Evolutionary conservation across 2,329 filamentous ascomycete genomes (phyloP).

Genomic region (Massarina eburnea): DNA sequence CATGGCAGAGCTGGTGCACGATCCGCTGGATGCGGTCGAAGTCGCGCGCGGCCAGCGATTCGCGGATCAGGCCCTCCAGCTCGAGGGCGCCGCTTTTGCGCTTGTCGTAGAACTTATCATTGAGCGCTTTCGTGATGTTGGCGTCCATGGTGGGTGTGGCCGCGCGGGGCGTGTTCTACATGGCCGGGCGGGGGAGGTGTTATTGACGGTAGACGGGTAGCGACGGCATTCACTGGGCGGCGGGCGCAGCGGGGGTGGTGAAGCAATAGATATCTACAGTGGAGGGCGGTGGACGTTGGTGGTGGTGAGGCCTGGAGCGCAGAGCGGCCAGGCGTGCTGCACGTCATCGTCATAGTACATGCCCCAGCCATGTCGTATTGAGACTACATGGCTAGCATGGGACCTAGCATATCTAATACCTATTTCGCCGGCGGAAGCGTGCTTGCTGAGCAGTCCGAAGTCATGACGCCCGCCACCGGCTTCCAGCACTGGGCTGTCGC

Average conservation of each 20-base stretch:
- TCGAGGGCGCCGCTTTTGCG: constrained; percentile 95
- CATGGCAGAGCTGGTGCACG: constrained; percentile 93
- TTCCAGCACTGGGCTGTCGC: constrained; percentile 46
- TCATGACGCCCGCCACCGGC: constrained; percentile 13
- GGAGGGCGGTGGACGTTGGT: not conserved
- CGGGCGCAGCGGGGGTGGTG: not conserved
- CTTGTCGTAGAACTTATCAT: constrained; percentile 99
- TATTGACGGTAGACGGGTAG: too few species aligned
- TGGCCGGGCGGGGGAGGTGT: too few species aligned
- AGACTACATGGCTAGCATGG: too few species aligned
- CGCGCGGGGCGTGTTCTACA: constrained; percentile 5
- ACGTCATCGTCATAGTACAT: too few species aligned
- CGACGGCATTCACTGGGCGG: too few species aligned
- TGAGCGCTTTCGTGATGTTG: constrained; percentile 85
- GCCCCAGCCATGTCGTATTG: too few species aligned
- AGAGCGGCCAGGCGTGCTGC: too few species aligned
- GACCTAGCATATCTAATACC: too few species aligned
- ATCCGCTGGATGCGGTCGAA: constrained; percentile 81
- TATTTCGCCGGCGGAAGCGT: too few species aligned
- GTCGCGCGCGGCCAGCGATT: constrained; percentile 75
- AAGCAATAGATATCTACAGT: not conserved
- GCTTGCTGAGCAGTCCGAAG: too few species aligned
- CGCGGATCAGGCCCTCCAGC: constrained; percentile 86
- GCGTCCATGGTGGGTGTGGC: constrained; percentile 68
- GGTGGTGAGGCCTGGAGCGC: too few species aligned